These are phyloP conservation scores for Chaetothyriales sp. DNA, from an alignment of 2,329 filamentous ascomycete species.

Conservation along the genomic window DNA sequence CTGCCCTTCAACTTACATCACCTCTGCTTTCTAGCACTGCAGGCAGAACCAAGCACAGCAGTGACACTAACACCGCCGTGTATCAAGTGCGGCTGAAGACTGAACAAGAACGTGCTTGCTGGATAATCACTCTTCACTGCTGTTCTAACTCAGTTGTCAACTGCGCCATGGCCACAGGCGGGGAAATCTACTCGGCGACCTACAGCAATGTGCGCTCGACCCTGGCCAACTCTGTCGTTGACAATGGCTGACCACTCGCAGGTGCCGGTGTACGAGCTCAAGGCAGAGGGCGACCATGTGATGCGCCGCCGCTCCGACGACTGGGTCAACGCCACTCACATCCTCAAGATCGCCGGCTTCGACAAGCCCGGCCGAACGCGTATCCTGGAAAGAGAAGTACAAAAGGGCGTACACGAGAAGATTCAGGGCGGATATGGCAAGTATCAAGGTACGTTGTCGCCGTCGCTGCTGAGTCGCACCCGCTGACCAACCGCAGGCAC, in stretches of 20 bases:
- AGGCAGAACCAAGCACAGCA: neutral
- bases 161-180: constrained; percentile 20
- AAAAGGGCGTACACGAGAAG: constrained; percentile 93
- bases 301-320: constrained; percentile 88
- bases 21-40: neutral
- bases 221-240: constrained; percentile 3
- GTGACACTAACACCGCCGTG: too few relatives aligned
- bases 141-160: too few relatives aligned
- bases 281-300: constrained; percentile 77
- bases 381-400: constrained; percentile 90
- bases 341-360: constrained; percentile 89
- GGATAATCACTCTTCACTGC: too few relatives aligned
- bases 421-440: constrained; percentile 97
- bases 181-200: constrained; percentile 47
- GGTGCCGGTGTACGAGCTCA: constrained; percentile 91
- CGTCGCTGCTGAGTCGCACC: constrained; percentile 3
- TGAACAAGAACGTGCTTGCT: neutral
- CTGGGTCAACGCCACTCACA: constrained; percentile 99
- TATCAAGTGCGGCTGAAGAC: too few relatives aligned
- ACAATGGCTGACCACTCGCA: constrained; percentile 25
- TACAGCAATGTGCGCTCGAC: constrained; percentile 44
- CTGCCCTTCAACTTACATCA: neutral
- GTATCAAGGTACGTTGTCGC: constrained; percentile 58
- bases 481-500: constrained; percentile 45
- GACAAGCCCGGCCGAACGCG: constrained; percentile 92